These are phyloP conservation scores for Lenzites betulinus DNA, from an alignment of 768 basidiomycete genomes.

Conservation along the genomic window DNA sequence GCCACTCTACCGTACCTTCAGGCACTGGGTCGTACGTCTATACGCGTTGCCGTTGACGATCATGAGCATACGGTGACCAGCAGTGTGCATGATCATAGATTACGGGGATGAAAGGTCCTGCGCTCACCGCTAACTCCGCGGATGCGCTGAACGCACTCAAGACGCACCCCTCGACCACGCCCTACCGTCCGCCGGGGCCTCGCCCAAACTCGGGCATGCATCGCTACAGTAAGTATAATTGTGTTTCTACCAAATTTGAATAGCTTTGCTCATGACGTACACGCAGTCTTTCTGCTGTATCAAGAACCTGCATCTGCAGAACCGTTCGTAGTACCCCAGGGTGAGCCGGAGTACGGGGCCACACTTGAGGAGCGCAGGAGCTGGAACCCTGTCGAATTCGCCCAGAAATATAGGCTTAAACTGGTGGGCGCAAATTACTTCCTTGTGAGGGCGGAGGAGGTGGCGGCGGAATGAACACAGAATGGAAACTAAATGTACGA, in stretches of 20 bases:
- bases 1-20: slow-evolving; percentile 29
- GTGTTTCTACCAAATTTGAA: not conserved
- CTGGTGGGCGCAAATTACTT: slow-evolving; percentile 64
- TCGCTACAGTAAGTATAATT: slow-evolving; percentile 55
- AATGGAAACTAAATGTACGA: too few relatives aligned
- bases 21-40: slow-evolving; percentile 34
- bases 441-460: slow-evolving; percentile 19
- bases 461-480: slow-evolving; percentile 1
- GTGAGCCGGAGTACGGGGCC: slow-evolving; percentile 48
- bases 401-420: slow-evolving; percentile 49
- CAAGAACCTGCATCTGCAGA: slow-evolving; percentile 48
- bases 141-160: slow-evolving; percentile 41
- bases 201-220: slow-evolving; percentile 55
- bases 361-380: slow-evolving; percentile 47
- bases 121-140: slow-evolving; percentile 33
- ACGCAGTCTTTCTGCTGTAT: slow-evolving; percentile 57
- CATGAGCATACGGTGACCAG: slow-evolving; percentile 32
- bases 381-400: slow-evolving; percentile 61
- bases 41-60: slow-evolving; percentile 31
- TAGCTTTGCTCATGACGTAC: not conserved
- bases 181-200: slow-evolving; percentile 60
- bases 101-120: slow-evolving; percentile 42
- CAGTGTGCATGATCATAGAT: slow-evolving; percentile 31
- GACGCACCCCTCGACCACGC: slow-evolving; percentile 50
- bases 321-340: slow-evolving; percentile 42